These are phyloP conservation scores for Coix lacrymajobi DNA, from an alignment of 176 grass and related monocot species.

Conservation along the genomic window DNA sequence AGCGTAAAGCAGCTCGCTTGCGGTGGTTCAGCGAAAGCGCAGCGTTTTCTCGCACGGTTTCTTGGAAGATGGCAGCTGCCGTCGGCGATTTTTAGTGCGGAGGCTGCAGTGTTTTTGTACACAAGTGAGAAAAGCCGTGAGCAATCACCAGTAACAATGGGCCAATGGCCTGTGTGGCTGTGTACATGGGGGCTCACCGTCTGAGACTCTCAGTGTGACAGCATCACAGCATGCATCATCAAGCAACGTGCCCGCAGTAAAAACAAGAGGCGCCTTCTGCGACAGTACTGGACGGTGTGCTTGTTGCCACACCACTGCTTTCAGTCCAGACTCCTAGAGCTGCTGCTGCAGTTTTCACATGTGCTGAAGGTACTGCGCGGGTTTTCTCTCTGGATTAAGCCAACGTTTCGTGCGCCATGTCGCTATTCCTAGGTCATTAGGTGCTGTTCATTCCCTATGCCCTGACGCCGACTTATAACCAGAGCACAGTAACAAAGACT, in stretches of 20 bases:
- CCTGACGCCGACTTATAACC: not conserved
- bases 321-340: too few species aligned
- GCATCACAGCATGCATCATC: slow-evolving; percentile 12
- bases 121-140: not conserved
- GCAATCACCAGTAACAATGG: not conserved
- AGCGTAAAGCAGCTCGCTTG: not conserved
- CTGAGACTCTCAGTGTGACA: not conserved
- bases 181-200: not conserved
- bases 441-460: not conserved
- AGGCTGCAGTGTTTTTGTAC: not conserved
- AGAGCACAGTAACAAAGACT: not conserved
- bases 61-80: not conserved
- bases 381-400: not conserved
- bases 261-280: not conserved
- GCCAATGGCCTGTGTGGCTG: too few species aligned
- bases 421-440: not conserved
- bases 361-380: not conserved
- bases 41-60: too few species aligned
- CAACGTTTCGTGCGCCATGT: not conserved
- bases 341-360: slow-evolving; percentile 19
- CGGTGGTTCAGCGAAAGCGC: not conserved
- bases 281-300: too few species aligned
- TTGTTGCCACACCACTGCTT: not conserved
- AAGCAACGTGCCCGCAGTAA: not conserved
- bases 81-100: not conserved